phyloP scores from a whole-genome alignment of 2,329 filamentous ascomycete genomes.

The Cordyceps fumosorosea region DNA sequence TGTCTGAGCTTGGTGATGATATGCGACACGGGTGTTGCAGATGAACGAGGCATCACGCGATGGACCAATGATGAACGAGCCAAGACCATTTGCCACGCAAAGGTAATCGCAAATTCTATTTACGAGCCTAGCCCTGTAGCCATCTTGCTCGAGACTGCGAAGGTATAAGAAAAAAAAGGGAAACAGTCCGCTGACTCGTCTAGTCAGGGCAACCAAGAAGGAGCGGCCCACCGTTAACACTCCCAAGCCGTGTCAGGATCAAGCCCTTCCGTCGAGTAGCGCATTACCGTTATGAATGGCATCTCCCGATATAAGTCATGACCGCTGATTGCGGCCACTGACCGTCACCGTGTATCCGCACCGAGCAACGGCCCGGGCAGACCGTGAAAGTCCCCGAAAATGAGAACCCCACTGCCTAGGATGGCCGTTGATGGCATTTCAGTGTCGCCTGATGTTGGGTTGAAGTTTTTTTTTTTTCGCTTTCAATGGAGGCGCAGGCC shows the following conservation, averaged over 20 bases:
- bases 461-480: neutral
- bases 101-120: neutral
- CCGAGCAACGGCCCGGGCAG: constrained; percentile 6
- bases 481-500: neutral
- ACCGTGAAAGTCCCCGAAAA: neutral
- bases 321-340: neutral
- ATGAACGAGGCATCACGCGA: neutral
- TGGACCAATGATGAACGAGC: neutral
- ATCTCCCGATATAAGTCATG: neutral
- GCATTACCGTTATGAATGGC: neutral
- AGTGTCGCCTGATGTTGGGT: neutral
- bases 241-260: neutral
- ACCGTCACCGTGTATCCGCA: neutral
- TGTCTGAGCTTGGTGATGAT: neutral
- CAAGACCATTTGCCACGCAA: neutral
- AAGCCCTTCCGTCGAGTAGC: neutral
- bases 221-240: neutral
- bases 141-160: neutral
- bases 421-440: neutral
- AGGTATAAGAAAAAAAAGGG: neutral
- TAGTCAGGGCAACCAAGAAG: neutral
- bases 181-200: neutral
- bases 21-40: neutral
- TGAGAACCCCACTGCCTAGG: neutral
- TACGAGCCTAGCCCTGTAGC: neutral